Percentiles rank a stretch among this genome's conserved stretches.
Evolutionary conservation across 2,329 filamentous ascomycete genomes (phyloP).

Genomic region (Claviceps capensis): DNA sequence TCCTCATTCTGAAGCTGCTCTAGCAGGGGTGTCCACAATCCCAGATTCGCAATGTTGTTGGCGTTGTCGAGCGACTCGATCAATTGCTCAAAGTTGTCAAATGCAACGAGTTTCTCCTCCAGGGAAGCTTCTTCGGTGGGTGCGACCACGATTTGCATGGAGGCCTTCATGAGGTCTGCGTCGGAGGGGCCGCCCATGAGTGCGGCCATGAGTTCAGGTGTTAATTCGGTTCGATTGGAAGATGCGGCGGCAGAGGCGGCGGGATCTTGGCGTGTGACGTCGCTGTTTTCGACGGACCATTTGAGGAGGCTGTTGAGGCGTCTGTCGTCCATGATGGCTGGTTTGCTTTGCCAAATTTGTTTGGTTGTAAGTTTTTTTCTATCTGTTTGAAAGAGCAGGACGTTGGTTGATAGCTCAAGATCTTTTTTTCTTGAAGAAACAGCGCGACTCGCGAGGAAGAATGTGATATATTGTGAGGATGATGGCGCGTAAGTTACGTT

Average conservation of each 20-base stretch:
- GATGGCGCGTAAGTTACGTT: no score
- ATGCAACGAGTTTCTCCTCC: slow-evolving; percentile 67
- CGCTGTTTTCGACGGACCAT: slow-evolving; percentile 51
- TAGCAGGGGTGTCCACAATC: slow-evolving; percentile 72
- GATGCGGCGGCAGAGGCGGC: slow-evolving; percentile 18
- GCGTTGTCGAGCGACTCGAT: slow-evolving; percentile 92
- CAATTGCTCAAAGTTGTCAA: slow-evolving; percentile 90
- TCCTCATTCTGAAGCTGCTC: slow-evolving; percentile 54
- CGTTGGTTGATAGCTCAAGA: no score
- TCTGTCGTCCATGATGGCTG: slow-evolving; percentile 23
- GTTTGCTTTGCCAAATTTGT: background rate
- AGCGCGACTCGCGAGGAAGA: no score
- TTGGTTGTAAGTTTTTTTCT: background rate
- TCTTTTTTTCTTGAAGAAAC: no score
- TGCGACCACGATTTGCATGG: slow-evolving; percentile 63
- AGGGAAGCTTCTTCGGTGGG: slow-evolving; percentile 47
- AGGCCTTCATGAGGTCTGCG: slow-evolving; percentile 77
- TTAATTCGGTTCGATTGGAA: slow-evolving; percentile 32
- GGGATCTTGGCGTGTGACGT: slow-evolving; percentile 16
- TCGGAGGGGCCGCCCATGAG: slow-evolving; percentile 80
- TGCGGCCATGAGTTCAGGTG: slow-evolving; percentile 55
- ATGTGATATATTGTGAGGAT: background rate
- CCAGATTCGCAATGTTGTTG: slow-evolving; percentile 73
- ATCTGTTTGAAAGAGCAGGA: background rate
- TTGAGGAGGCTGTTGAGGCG: slow-evolving; percentile 64